These are phyloP conservation scores for Dothideomycetes sp. DNA, from an alignment of 2,329 filamentous ascomycete genomes.

Conservation along the genomic window DNA sequence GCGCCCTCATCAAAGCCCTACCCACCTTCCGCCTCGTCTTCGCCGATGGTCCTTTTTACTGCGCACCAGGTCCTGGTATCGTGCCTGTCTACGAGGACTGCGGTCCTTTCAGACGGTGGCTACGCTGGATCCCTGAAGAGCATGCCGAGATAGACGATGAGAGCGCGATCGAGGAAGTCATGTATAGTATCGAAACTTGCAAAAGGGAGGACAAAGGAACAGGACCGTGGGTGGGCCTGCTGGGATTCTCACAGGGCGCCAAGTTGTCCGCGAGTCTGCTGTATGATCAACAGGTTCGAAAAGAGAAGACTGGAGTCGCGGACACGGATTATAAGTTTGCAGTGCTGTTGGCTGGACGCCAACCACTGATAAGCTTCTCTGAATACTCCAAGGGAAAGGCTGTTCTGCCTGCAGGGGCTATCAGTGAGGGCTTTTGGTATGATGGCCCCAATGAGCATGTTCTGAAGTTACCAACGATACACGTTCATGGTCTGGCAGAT, in stretches of 20 bases:
- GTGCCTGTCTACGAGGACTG: conserved; percentile 52
- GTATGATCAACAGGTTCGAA: conserved; percentile 48
- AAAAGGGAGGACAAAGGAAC: conserved; percentile 33
- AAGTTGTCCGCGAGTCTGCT: conserved; percentile 36
- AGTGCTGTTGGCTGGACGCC: conserved; percentile 50
- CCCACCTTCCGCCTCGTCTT: conserved; percentile 60
- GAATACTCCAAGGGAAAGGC: conserved; percentile 25
- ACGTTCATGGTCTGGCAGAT: conserved; percentile 56
- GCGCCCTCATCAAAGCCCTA: conserved; percentile 42
- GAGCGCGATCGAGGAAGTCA: conserved; percentile 34
- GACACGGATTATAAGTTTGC: conserved; percentile 46
- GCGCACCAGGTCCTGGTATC: conserved; percentile 51
- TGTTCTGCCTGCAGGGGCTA: conserved; percentile 28
- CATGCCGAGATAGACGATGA: conserved; percentile 44
- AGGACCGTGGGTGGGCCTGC: conserved; percentile 38
- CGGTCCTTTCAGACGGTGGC: conserved; percentile 54
- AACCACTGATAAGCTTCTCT: conserved; percentile 46
- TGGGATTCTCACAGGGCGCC: conserved; percentile 41
- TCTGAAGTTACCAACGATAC: conserved; percentile 49
- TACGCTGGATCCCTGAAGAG: conserved; percentile 52
- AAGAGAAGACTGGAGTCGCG: conserved; percentile 25
- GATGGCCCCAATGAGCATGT: conserved; percentile 35
- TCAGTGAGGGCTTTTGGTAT: conserved; percentile 34
- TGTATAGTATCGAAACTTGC: conserved; percentile 32
- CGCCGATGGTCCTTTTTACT: conserved; percentile 57